These are phyloP conservation scores for Selaginella moellendorffii DNA, from an alignment of 75 land plant genomes.

Conservation along the genomic window DNA sequence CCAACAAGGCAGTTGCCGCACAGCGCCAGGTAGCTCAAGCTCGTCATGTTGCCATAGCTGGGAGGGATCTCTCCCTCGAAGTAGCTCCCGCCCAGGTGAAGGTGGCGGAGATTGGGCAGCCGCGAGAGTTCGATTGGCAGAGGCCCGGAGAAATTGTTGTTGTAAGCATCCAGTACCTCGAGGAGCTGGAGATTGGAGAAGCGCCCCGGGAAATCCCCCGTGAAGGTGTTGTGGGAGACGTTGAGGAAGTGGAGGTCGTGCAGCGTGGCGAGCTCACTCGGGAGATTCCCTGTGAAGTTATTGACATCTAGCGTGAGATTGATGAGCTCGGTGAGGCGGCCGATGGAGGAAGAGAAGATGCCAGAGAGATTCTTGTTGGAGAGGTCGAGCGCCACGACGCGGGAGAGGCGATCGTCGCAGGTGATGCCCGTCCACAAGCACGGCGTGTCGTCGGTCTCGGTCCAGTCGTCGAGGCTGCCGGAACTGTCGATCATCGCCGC, in stretches of 20 bases:
- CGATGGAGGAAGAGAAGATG: slow-evolving; percentile 36
- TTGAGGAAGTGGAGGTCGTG: neutral
- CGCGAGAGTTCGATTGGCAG: slow-evolving; percentile 25
- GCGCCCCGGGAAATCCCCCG: slow-evolving; percentile 11
- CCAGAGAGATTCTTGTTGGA: slow-evolving; percentile 41
- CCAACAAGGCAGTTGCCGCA: slow-evolving; percentile 40
- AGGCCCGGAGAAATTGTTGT: slow-evolving; percentile 28
- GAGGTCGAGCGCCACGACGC: slow-evolving; percentile 24
- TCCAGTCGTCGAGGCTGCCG: slow-evolving; percentile 41
- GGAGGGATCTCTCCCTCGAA: slow-evolving; percentile 53
- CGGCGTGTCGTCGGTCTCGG: neutral
- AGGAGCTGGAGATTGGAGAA: slow-evolving; percentile 29
- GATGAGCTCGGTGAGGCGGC: slow-evolving; percentile 31
- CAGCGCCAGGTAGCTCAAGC: slow-evolving; percentile 31
- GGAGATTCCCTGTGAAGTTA: neutral
- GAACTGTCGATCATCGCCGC: slow-evolving; percentile 37
- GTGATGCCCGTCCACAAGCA: slow-evolving; percentile 5
- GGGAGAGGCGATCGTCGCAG: slow-evolving; percentile 13
- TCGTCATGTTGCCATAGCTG: slow-evolving; percentile 25
- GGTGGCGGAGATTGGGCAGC: slow-evolving; percentile 26
- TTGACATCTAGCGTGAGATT: slow-evolving; percentile 25
- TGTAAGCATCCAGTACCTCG: slow-evolving; percentile 19
- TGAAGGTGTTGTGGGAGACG: slow-evolving; percentile 3
- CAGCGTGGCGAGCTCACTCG: neutral
- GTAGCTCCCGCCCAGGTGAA: slow-evolving; percentile 69